A percentile compares a stretch with the other conserved stretches of the same genome.
Evolutionary conservation across 2,329 filamentous ascomycete species (phyloP).

Genomic region (Phyllosticta citrichinensis): DNA sequence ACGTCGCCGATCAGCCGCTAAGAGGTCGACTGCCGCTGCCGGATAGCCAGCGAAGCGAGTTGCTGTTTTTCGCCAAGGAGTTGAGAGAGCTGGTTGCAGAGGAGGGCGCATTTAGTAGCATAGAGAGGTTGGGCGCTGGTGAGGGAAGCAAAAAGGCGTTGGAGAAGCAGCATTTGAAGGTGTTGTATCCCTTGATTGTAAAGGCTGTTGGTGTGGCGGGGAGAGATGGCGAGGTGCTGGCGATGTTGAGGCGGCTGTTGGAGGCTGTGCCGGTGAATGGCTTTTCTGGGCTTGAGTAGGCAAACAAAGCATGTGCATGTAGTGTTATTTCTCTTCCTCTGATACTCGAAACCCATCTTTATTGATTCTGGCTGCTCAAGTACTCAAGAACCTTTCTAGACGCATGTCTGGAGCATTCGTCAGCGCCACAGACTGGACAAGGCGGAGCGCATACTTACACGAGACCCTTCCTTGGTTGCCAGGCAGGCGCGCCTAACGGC

Average conservation of each 20-base stretch:
- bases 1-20: conserved; percentile 84
- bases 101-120: conserved; percentile 54
- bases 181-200: conserved; percentile 69
- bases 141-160: background rate
- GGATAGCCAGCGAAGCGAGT: conserved; percentile 65
- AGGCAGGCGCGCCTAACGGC: too few species aligned
- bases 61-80: conserved; percentile 59
- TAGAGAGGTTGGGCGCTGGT: conserved; percentile 17
- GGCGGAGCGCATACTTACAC: too few species aligned
- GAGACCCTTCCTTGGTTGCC: too few species aligned
- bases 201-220: conserved; percentile 44
- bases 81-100: conserved; percentile 61
- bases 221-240: conserved; percentile 52
- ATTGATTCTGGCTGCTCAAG: background rate
- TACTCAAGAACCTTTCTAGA: too few species aligned
- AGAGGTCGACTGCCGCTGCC: conserved; percentile 85
- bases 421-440: too few species aligned
- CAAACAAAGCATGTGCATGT: background rate
- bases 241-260: conserved; percentile 29
- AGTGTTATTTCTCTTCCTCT: background rate
- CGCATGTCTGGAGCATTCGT: too few species aligned
- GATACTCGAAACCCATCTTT: too few species aligned
- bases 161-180: conserved; percentile 62
- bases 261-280: conserved; percentile 29
- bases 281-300: conserved; percentile 18